phyloP scores from a whole-genome alignment of 225 moss, liverwort and hornwort species.

The Pseudoscleropodium purum region DNA sequence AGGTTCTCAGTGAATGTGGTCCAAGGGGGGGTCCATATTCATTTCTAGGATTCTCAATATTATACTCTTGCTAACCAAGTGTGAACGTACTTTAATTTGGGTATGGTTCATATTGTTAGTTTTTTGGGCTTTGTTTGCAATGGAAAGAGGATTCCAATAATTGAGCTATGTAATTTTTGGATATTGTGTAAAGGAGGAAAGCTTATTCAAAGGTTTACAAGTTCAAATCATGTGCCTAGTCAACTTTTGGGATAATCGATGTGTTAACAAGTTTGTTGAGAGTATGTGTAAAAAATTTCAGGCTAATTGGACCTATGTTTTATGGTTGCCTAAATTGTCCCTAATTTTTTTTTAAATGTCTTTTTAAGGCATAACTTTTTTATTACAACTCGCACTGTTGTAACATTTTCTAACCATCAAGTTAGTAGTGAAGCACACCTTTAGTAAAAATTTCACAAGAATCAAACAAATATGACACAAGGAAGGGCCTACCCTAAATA shows the following conservation, averaged over 20 bases:
- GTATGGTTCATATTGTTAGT: not conserved
- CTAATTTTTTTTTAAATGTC: not conserved
- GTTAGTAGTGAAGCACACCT: fast-evolving
- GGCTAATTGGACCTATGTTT: not conserved
- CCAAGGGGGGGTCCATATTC: not conserved
- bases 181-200: fast-evolving
- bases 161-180: not conserved
- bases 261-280: not conserved
- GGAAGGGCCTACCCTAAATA: fast-evolving
- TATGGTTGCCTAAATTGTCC: fast-evolving
- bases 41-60: not conserved
- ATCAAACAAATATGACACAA: fast-evolving
- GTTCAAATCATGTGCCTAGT: not conserved
- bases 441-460: not conserved
- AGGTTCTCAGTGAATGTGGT: not conserved
- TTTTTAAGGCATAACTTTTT: fast-evolving
- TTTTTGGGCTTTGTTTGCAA: not conserved
- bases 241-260: not conserved
- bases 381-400: fast-evolving
- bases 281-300: no score
- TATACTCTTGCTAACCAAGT: not conserved
- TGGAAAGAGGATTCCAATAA: not conserved
- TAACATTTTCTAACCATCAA: not conserved
- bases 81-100: not conserved
- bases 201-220: not conserved